Evolutionary conservation across 495 filamentous ascomycete species (phyloP).

Genomic region (Xylaria palmicola): DNA sequence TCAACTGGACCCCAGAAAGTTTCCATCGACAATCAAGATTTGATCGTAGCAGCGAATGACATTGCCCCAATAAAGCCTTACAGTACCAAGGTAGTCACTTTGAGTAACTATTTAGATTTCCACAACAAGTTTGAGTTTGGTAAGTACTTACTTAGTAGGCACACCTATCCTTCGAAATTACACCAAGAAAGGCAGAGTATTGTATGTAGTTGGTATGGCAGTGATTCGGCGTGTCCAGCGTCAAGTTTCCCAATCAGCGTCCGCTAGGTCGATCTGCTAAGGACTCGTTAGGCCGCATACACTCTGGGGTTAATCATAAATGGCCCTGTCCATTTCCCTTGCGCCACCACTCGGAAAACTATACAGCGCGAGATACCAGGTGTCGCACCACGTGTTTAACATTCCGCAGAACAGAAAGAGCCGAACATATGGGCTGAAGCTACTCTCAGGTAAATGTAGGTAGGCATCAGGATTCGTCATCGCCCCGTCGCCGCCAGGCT

Average conservation of each 20-base stretch:
- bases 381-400: constrained; percentile 40
- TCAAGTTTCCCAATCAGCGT: too few species aligned
- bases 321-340: constrained; percentile 34
- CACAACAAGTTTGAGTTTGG: too few species aligned
- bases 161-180: too few species aligned
- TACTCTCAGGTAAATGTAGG: constrained; percentile 41
- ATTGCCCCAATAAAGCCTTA: constrained; percentile 54
- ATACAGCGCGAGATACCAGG: constrained; percentile 41
- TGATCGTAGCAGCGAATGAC: constrained; percentile 53
- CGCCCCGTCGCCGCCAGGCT: constrained; percentile 57
- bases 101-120: too few species aligned
- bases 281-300: too few species aligned
- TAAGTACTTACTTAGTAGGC: too few species aligned
- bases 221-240: too few species aligned
- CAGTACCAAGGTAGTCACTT: constrained; percentile 42
- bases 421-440: constrained; percentile 42
- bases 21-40: constrained; percentile 48
- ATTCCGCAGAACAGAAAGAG: constrained; percentile 36
- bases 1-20: neutral
- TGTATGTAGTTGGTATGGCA: too few species aligned
- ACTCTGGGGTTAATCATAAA: too few species aligned
- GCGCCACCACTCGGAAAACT: constrained; percentile 43
- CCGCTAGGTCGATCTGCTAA: too few species aligned
- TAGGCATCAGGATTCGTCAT: constrained; percentile 61
- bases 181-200: too few species aligned